Evolutionary conservation across 2,329 filamentous ascomycete species (phyloP).

Genomic region (Colletotrichum lini): DNA sequence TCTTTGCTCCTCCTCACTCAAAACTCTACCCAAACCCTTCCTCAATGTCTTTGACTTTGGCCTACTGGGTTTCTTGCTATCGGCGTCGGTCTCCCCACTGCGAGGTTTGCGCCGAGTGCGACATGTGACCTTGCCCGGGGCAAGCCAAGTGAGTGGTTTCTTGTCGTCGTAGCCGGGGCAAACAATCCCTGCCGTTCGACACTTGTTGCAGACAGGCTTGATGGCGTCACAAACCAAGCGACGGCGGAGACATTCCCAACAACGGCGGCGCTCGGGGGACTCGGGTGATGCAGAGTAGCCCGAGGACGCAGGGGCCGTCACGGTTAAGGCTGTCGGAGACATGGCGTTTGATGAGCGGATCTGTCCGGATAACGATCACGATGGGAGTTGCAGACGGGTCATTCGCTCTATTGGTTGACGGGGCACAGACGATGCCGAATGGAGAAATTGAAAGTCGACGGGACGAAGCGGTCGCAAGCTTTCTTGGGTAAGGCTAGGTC

Average conservation of each 20-base stretch:
- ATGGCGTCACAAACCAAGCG: constrained; percentile 56
- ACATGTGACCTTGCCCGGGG: constrained; percentile 54
- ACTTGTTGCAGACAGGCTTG: constrained; percentile 55
- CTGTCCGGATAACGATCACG: not conserved
- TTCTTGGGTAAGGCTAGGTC: not conserved
- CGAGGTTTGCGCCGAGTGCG: constrained; percentile 44
- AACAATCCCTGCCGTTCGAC: constrained; percentile 49
- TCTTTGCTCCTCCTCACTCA: not conserved
- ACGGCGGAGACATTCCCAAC: constrained; percentile 60
- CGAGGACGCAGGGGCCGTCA: not conserved
- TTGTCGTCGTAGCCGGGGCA: constrained; percentile 58
- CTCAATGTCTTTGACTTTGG: not conserved
- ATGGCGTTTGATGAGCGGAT: not conserved
- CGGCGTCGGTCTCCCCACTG: not conserved
- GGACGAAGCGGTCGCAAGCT: not conserved
- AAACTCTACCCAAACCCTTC: not conserved
- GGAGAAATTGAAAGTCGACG: constrained; percentile 29
- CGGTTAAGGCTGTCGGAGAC: not conserved
- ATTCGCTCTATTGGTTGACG: constrained; percentile 2
- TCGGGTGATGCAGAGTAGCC: not conserved
- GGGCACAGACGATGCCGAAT: constrained; percentile 24
- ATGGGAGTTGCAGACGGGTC: not conserved
- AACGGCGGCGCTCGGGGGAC: constrained; percentile 47
- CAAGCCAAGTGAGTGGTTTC: constrained; percentile 57
- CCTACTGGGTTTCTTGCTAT: not conserved